Conservation (phyloP, 768 basidiomycete genomes). For the Terana coerulea region DNA sequence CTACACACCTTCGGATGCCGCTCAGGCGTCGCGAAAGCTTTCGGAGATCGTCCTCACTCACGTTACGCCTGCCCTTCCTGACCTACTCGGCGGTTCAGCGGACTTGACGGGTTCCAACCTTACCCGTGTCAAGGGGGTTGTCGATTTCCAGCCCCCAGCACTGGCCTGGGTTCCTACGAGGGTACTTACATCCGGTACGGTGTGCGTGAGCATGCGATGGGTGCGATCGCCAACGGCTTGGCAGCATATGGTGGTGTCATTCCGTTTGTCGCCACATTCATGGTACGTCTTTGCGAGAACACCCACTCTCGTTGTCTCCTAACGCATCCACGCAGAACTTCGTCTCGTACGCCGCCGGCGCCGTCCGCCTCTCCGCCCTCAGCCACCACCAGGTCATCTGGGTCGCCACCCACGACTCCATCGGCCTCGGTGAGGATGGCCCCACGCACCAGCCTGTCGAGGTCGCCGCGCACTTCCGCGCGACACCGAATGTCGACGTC, state of each 20-base stretch:
- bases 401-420: constrained; percentile 95
- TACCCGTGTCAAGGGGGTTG: constrained; percentile 78
- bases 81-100: constrained; percentile 85
- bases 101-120: constrained; percentile 92
- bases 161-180: constrained; percentile 76
- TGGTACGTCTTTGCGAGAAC: constrained; percentile 41
- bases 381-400: constrained; percentile 90
- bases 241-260: constrained; percentile 88
- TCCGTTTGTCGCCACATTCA: constrained; percentile 89
- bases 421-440: constrained; percentile 90
- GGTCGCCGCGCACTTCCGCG: constrained; percentile 81
- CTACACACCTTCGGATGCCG: constrained; percentile 79
- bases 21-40: constrained; percentile 88
- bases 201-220: constrained; percentile 97
- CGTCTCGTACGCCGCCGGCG: constrained; percentile 90
- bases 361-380: constrained; percentile 86
- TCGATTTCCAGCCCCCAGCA: constrained; percentile 93
- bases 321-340: constrained; percentile 61
- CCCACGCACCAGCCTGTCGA: constrained; percentile 97
- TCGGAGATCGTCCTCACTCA: constrained; percentile 86
- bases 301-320: neutral
- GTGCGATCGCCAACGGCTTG: constrained; percentile 90
- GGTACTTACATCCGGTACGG: constrained; percentile 95
- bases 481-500: constrained; percentile 88
- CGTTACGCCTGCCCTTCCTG: constrained; percentile 72